Evolutionary conservation across 345 rosid genomes (phyloP), one percentile per base, ranked within the genome.

Genomic region (Gossypium rotundifolium): DNA sequence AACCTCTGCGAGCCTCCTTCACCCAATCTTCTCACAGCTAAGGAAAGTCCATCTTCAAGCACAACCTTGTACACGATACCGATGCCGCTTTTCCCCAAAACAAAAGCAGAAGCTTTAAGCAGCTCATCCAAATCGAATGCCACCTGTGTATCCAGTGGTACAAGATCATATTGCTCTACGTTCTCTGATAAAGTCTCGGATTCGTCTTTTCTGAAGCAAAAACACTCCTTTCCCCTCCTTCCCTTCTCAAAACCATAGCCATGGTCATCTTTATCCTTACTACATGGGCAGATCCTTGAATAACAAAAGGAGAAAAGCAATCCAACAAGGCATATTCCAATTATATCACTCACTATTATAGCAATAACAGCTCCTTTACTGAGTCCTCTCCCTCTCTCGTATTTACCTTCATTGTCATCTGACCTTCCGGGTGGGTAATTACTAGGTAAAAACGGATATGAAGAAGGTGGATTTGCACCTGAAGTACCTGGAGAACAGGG

Each of bases 11-110:
- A 93, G 22, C 98, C 98, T 18, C 98, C 98, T 84, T 93, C 98
- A 2, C 99, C 99, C 55, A 95, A 81, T 81, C 98, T 86, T 82
- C 97, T 84, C 67, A 95, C 99, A 4, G 97, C 98, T 51, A 93
- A 82, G 58, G 91, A 91, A 25, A 88, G 85, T 27, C 98, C 99
- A 57, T 91, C 96, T 84, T 93, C 99, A 12, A 93, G 93, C 66
- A 95, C 99, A 62, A 95, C 99, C 83, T 95, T 93, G 88, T 95
- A 95, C 69, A 91, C 97, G 40, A 95, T 95, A 29, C 99, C 98
- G 38, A 93, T 90, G 75, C 98, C 97, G 55, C 98, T 91, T 90
- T 95, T 95, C 33, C 99, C 98, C 4, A 95, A 77, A 70, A 95
- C 99, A 79, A 95, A 95, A 72, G 98, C 99, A 0, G 99, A 89